Conservation (phyloP, 768 basidiomycete genomes). For the Pisolithus sp. region DNA sequence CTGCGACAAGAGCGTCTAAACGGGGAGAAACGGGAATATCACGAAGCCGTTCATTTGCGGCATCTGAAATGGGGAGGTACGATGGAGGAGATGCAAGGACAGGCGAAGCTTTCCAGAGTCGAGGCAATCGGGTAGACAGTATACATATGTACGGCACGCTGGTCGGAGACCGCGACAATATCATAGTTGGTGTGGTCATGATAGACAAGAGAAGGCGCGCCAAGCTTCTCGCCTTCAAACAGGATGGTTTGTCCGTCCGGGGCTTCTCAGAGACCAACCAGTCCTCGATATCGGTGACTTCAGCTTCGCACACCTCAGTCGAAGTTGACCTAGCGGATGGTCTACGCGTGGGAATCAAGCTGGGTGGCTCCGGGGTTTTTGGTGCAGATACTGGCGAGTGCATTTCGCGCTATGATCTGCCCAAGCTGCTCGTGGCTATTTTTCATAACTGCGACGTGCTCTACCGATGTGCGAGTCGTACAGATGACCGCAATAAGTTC, state of each 20-base stretch:
- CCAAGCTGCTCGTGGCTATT: no score
- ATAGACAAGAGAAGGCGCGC: slow-evolving; percentile 33
- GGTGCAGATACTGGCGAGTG: no score
- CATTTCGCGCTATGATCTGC: no score
- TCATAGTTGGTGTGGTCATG: slow-evolving; percentile 36
- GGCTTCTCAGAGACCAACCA: slow-evolving; percentile 17
- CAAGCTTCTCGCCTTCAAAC: slow-evolving; percentile 4
- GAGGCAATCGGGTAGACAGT: slow-evolving; percentile 62
- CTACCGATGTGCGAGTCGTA: no score
- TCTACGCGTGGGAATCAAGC: no score
- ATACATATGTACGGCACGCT: slow-evolving; percentile 31
- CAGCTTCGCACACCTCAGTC: no score
- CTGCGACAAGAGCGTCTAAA: slow-evolving; percentile 65
- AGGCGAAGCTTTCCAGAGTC: slow-evolving; percentile 64
- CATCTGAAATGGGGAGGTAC: no score
- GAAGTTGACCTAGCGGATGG: no score
- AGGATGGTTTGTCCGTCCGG: slow-evolving; percentile 17
- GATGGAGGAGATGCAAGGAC: no score
- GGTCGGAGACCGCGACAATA: slow-evolving; percentile 44
- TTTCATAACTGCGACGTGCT: no score
- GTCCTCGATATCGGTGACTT: slow-evolving; percentile 33
- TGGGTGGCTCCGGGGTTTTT: no score
- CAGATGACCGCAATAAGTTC: no score
- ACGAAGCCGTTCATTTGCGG: slow-evolving; percentile 49
- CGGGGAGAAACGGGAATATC: slow-evolving; percentile 50